Evolutionary conservation across 1,284 basidiomycete species (phyloP), one percentile per base, ranked within the genome.

Genomic region (Leccinum griseonigrum): DNA sequence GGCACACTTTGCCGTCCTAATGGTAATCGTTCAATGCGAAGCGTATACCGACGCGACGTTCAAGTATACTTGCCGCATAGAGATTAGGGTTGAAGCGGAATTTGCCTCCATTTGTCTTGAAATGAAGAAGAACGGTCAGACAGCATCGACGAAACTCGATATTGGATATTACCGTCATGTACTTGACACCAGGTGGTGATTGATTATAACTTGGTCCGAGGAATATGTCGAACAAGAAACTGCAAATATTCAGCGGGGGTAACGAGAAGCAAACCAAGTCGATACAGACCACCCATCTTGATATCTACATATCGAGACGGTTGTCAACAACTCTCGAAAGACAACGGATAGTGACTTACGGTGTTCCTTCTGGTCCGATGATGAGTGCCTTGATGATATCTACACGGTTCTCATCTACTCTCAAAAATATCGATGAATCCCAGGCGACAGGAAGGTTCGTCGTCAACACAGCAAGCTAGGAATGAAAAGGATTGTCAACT

Each of bases 61-160:
- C 55, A 57, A 10, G 29, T 60, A 36, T 6, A 76, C 86, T 70
- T 73, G 91, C 91, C 53, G 90, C 91, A 71, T 95, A 96, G 29
- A 96, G 79, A 72, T 97, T 97, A 3, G 94, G 94, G 68, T 96
- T 96, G 77, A 95, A 94, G 29, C 95, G 85, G 75, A 81, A 95
- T 75, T 86, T 90, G 29, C 95, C 94, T 2, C 92, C 93, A 65
- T 93, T 90, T 1, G 94, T 97, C 91, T 92, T 67, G 5, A 28
- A 48, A 46, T 26, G 14, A 60, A 51, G 62, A 55, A 46, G 60
- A 11, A 56, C n/a, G 26, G 63, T 67, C 53, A 63, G 40, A 50
- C 16, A 57, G 14, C 54, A 50, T 51, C 31, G 14, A 61, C 43
- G 16, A 18, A 48, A 46, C 43, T 60, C n/a, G 31, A 38, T 43